Percentiles rank a stretch among this genome's conserved stretches.
Evolutionary conservation across 345 rosid genomes (phyloP).

Genomic region (Eucalyptus viminalis): DNA sequence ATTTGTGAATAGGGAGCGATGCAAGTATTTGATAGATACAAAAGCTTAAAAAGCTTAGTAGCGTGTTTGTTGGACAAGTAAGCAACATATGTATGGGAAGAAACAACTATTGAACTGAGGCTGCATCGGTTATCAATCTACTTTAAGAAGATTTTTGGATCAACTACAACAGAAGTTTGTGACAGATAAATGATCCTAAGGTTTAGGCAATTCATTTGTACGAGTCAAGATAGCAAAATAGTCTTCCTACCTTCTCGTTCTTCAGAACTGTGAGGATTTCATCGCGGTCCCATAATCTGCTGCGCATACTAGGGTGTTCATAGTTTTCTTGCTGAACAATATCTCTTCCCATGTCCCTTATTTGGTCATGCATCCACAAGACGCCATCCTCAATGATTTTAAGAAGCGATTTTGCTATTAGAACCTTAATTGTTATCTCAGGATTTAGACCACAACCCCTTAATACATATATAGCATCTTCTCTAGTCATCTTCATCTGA

Average conservation of each 20-base stretch:
- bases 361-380: constrained; percentile 74
- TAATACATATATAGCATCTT: constrained; percentile 30
- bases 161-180: not conserved
- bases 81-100: not conserved
- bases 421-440: constrained; percentile 28
- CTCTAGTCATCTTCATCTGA: constrained; percentile 21
- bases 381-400: constrained; percentile 7
- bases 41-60: not conserved
- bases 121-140: not conserved
- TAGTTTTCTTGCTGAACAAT: constrained; percentile 16
- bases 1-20: not conserved
- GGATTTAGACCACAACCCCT: constrained; percentile 49
- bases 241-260: constrained; percentile 19
- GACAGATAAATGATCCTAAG: not conserved
- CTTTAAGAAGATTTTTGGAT: not conserved
- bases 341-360: constrained; percentile 71
- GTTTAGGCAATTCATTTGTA: not conserved
- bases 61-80: not conserved
- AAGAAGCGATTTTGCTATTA: constrained; percentile 41
- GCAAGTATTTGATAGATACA: not conserved
- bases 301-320: constrained; percentile 22
- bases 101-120: not conserved
- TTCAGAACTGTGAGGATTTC: constrained; percentile 31
- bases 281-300: constrained; percentile 49
- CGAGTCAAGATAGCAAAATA: not conserved